Conservation (phyloP, 1,139 yeast species). For the Protomyces inouyei region DNA sequence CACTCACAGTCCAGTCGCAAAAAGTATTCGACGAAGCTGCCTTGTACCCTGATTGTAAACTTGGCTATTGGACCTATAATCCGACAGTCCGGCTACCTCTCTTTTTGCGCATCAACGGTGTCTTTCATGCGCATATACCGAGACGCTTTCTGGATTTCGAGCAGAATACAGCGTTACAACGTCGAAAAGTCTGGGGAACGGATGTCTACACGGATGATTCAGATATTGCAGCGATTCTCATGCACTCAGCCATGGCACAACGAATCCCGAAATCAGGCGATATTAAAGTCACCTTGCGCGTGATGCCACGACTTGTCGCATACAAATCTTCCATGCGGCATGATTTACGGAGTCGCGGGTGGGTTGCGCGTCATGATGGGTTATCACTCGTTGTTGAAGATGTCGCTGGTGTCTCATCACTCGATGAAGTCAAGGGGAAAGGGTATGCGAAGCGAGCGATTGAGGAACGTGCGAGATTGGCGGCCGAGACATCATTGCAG, state of each 20-base stretch:
- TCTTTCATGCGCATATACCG: conserved; percentile 5
- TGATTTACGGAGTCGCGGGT: conserved; percentile 67
- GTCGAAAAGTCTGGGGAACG: conserved; percentile 81
- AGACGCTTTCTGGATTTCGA: conserved; percentile 7
- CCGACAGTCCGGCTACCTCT: conserved; percentile 7
- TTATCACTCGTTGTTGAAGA: conserved; percentile 54
- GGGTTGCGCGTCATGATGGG: conserved; percentile 68
- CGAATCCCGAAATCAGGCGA: conserved; percentile 47
- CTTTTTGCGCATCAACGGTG: conserved; percentile 1
- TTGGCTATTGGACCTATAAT: conserved; percentile 19
- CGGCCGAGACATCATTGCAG: background rate
- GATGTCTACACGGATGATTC: conserved; percentile 91
- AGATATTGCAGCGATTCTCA: conserved; percentile 66
- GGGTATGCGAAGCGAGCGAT: conserved; percentile 8
- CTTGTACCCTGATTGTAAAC: background rate
- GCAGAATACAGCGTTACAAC: conserved; percentile 13
- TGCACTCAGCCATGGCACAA: conserved; percentile 55
- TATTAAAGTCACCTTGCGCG: conserved; percentile 52
- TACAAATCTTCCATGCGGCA: conserved; percentile 63
- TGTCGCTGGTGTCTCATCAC: conserved; percentile 5
- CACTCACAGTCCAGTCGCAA: conserved; percentile 9
- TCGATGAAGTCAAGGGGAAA: conserved; percentile 9
- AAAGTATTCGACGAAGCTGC: conserved; percentile 21
- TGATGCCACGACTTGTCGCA: conserved; percentile 60
- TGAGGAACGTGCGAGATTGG: background rate